Conservation (phyloP, 345 rosid species). For the Eucalyptus microcorys region DNA sequence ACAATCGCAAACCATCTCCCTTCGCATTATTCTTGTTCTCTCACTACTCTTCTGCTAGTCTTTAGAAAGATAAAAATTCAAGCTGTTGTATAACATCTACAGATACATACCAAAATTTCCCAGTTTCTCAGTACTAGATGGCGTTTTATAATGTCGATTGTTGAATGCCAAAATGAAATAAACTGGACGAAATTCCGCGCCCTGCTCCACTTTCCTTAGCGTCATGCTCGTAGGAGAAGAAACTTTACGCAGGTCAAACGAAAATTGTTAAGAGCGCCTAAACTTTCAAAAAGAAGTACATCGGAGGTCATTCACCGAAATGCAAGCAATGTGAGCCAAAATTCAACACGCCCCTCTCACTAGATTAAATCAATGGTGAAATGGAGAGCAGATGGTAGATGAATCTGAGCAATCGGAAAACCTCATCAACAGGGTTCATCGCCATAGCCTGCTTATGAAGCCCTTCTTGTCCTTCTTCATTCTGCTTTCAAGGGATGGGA, state of each 20-base stretch:
- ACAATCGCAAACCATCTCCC: neutral
- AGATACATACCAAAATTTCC: neutral
- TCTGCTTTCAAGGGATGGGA: conserved; percentile 77
- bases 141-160: neutral
- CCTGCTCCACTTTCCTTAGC: neutral
- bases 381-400: neutral
- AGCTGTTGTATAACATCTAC: neutral
- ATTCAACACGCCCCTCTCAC: neutral
- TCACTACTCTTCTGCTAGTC: neutral
- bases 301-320: neutral
- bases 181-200: neutral
- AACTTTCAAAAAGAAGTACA: neutral
- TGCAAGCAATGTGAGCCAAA: neutral
- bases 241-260: neutral
- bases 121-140: neutral
- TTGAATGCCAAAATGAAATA: neutral
- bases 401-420: neutral
- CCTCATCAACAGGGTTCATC: conserved; percentile 15
- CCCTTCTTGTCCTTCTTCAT: conserved; percentile 79
- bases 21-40: neutral
- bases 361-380: neutral
- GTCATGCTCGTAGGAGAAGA: neutral
- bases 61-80: neutral
- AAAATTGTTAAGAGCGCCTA: neutral
- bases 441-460: conserved; percentile 61